These are phyloP conservation scores for Phialemonium atrogriseum DNA, from an alignment of 2,329 filamentous ascomycete genomes.

Conservation along the genomic window DNA sequence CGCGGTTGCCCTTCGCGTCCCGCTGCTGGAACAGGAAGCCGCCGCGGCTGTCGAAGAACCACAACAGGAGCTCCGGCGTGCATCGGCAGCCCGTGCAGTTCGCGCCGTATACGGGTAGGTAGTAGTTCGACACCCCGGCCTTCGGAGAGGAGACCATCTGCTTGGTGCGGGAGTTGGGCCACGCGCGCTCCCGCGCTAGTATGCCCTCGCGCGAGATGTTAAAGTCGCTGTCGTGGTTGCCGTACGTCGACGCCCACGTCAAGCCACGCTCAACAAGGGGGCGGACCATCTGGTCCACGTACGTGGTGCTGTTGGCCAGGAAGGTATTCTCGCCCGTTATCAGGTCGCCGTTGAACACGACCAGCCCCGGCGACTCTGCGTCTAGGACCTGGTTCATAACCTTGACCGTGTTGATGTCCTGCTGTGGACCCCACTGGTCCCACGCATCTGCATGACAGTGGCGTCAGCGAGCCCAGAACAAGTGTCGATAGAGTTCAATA, in stretches of 20 bases:
- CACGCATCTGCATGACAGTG: slow-evolving; percentile 37
- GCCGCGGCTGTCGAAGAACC: slow-evolving; percentile 54
- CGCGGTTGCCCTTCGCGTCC: slow-evolving; percentile 8
- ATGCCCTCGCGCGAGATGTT: slow-evolving; percentile 21
- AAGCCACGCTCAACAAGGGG: slow-evolving; percentile 36
- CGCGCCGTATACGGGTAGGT: slow-evolving; percentile 19
- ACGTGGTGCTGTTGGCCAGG: slow-evolving; percentile 36
- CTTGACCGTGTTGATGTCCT: slow-evolving; percentile 25
- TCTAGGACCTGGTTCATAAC: slow-evolving; percentile 27
- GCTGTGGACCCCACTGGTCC: slow-evolving; percentile 26
- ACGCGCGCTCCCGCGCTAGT: slow-evolving; percentile 16
- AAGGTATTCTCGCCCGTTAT: slow-evolving; percentile 51
- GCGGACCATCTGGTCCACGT: slow-evolving; percentile 39
- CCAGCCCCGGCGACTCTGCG: slow-evolving; percentile 31
- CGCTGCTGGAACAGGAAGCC: slow-evolving; percentile 30
- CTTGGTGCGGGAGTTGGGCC: slow-evolving; percentile 14
- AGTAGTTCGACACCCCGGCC: slow-evolving; percentile 21
- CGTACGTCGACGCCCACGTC: slow-evolving; percentile 50
- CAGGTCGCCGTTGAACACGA: slow-evolving; percentile 55
- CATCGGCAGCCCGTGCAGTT: slow-evolving; percentile 11
- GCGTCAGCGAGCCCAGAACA: too few relatives aligned
- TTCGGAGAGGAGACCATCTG: slow-evolving; percentile 13
- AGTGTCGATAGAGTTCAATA: too few relatives aligned
- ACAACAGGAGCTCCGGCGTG: slow-evolving; percentile 34
- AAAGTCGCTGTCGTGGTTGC: slow-evolving; percentile 48